phyloP scores from a whole-genome alignment of 2,329 filamentous ascomycete species.

The Pseudocercospora musae region DNA sequence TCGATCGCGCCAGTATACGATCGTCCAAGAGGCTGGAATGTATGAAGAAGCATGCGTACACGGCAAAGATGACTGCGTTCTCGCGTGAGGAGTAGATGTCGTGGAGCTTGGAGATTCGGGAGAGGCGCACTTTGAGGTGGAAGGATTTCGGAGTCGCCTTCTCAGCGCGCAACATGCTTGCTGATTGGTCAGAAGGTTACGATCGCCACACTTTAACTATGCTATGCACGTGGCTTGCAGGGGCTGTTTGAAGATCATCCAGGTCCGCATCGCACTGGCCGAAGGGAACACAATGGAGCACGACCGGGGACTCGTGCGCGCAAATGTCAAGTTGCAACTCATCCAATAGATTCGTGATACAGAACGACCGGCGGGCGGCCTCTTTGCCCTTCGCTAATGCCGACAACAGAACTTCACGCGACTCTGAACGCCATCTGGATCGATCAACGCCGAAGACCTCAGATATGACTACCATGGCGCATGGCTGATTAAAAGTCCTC shows the following conservation, averaged over 20 bases:
- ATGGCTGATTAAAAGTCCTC: conserved; percentile 29
- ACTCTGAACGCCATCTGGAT: neutral
- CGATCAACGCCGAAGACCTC: conserved; percentile 17
- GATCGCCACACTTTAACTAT: neutral
- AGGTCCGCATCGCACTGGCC: conserved; percentile 9
- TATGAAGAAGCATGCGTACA: neutral
- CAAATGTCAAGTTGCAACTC: conserved; percentile 9
- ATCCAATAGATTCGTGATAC: conserved; percentile 9
- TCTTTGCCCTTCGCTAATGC: conserved; percentile 19
- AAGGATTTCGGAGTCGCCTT: neutral
- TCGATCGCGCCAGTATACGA: neutral
- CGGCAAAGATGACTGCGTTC: conserved; percentile 3
- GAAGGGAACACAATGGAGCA: neutral
- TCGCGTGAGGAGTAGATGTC: neutral
- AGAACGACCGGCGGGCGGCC: conserved; percentile 16
- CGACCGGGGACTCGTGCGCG: neutral
- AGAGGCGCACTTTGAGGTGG: neutral
- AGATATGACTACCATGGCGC: neutral
- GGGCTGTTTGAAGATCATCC: neutral
- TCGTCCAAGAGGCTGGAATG: neutral
- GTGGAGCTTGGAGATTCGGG: neutral
- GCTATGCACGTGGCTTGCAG: neutral
- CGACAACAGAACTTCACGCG: conserved; percentile 2
- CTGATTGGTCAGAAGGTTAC: neutral
- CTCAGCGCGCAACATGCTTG: neutral